These are phyloP conservation scores for Globisporangium emineosum DNA, from an alignment of 352 stramenopile genomes.

Conservation along the genomic window DNA sequence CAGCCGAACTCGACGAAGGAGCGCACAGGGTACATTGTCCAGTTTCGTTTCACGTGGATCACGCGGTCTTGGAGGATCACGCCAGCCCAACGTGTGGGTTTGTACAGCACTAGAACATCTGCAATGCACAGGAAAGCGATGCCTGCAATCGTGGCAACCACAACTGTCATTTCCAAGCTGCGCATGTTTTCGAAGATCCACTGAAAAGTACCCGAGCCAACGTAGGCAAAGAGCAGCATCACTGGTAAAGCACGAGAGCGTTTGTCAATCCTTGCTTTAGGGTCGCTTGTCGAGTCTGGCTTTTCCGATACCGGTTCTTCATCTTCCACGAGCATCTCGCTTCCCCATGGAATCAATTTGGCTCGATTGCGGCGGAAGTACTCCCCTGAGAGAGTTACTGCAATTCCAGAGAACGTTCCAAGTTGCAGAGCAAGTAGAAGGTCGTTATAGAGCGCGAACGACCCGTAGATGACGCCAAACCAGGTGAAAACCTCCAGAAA, in stretches of 20 bases:
- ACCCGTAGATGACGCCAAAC: constrained; percentile 74
- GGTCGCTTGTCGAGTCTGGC: constrained; percentile 7
- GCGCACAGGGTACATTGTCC: constrained; percentile 67
- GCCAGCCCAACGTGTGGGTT: constrained; percentile 61
- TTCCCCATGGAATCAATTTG: constrained; percentile 50
- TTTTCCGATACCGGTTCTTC: constrained; percentile 3
- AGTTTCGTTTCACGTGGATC: constrained; percentile 69
- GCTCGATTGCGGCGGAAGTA: constrained; percentile 67
- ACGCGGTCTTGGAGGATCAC: constrained; percentile 85
- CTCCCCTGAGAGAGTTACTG: constrained; percentile 72
- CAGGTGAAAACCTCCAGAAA: constrained; percentile 85
- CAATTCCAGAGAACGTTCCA: constrained; percentile 80
- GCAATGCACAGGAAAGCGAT: constrained; percentile 84
- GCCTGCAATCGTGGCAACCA: constrained; percentile 71
- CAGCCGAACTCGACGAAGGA: constrained; percentile 85
- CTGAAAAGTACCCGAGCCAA: constrained; percentile 82
- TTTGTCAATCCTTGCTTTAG: constrained; percentile 9
- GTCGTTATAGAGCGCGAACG: constrained; percentile 81
- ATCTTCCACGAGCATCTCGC: constrained; percentile 8
- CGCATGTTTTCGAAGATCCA: constrained; percentile 89
- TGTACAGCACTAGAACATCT: constrained; percentile 58
- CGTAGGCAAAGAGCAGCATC: constrained; percentile 83
- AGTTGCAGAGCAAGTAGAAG: constrained; percentile 75
- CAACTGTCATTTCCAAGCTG: constrained; percentile 76
- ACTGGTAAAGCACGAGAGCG: constrained; percentile 35